Evolutionary conservation across 2,329 filamentous ascomycete genomes (phyloP), one percentile per base, ranked within the genome.

Genomic region (Pseudogymnoascus sp.): DNA sequence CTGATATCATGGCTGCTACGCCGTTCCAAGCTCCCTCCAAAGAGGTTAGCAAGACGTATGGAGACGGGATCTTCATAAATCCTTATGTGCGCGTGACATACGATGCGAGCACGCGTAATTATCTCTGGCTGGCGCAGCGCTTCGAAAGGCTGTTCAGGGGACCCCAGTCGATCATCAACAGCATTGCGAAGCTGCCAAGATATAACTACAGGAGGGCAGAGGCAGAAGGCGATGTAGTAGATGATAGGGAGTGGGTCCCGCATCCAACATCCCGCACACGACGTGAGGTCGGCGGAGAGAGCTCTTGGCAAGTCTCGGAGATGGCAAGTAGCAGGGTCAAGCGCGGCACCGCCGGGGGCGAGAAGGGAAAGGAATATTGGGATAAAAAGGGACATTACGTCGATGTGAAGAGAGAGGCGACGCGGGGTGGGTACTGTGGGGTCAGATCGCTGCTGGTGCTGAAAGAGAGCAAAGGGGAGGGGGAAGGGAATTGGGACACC

Each of bases 81-180:
- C 89, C 89, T 0, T 91, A 84, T 70, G 82, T 92, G 46, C 84
- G 89, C 16, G 87, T 90, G 4, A 85, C 89, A 1, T 91, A 92
- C 72, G 81, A 83, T 56, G 74, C 78, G 31, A 71, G 71, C 3
- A 84, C 85, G 0, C 78, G 89, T 7, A 75, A 76, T 0, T 87
- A 84, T 82, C 77, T 91, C 2, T 75, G 78, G 2, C 74, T 86
- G 28, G 82, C 83, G 4, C 82, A 84, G 64, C 83, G 85, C 11
- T 87, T 89, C 69, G 89, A 92, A 73, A 78, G 84, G 4, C 77
- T 91, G 0, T 86, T 89, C 65, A 78, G 79, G 0, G 73, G 82
- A 3, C 78, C 84, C 2, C 87, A 91, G 69, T 76, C 78, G 28
- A 71, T 90, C 16, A 72, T 86, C 12, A 88, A 83, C 61, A 77